Conservation (phyloP, 2,329 filamentous ascomycete species). For the Thermothelomyces thermophilus region DNA sequence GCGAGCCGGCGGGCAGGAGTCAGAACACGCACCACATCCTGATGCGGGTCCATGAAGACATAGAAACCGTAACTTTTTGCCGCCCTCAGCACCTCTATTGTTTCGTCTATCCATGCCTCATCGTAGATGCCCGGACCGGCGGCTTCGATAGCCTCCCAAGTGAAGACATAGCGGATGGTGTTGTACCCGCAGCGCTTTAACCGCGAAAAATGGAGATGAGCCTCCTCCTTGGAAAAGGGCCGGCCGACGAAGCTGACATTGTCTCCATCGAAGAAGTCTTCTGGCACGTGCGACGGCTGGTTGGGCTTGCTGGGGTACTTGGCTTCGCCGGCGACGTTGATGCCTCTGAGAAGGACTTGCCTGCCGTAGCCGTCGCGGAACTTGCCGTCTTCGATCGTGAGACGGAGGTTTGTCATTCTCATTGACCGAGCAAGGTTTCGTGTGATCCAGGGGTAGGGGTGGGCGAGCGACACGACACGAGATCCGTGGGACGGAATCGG, state of each 20-base stretch:
- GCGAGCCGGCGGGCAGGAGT: background rate
- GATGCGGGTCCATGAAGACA: conserved; percentile 97
- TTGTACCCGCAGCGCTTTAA: conserved; percentile 91
- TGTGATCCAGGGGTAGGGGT: background rate
- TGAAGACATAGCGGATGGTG: conserved; percentile 92
- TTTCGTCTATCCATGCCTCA: conserved; percentile 87
- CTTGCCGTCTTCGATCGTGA: conserved; percentile 76
- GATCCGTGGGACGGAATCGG: background rate
- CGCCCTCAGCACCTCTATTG: conserved; percentile 73
- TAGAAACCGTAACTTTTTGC: conserved; percentile 92
- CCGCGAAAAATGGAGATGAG: conserved; percentile 77
- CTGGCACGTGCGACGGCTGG: conserved; percentile 68
- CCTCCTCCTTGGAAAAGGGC: conserved; percentile 77
- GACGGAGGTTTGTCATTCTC: conserved; percentile 64
- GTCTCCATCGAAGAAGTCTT: conserved; percentile 88
- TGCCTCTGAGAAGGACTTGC: conserved; percentile 82
- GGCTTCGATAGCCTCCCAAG: conserved; percentile 98
- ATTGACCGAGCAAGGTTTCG: background rate
- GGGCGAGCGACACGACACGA: background rate
- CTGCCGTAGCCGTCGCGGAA: conserved; percentile 79
- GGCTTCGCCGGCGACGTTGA: conserved; percentile 86
- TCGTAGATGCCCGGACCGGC: conserved; percentile 87
- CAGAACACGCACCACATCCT: conserved; percentile 70
- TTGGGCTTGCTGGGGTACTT: conserved; percentile 82
- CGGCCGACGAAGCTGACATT: conserved; percentile 81